A percentile compares a stretch with the other conserved stretches of the same genome.
Conservation (phyloP, 2,329 filamentous ascomycete genomes). For the Elsinoe australis region DNA sequence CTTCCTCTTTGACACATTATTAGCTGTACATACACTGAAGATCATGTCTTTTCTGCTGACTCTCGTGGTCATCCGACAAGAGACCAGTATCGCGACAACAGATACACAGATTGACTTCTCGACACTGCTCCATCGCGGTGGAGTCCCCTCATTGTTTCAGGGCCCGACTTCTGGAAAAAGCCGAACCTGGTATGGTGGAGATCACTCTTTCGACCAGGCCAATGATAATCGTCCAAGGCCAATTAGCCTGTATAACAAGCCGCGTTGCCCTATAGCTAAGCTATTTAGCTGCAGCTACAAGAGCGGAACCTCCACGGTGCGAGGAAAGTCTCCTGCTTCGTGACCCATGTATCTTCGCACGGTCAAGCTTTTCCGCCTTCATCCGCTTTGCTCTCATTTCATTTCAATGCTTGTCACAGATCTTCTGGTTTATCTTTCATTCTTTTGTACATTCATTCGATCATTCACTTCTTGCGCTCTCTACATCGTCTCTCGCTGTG, state of each 20-base stretch:
- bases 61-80: no score
- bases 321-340: background rate
- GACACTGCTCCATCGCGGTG: no score
- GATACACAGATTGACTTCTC: no score
- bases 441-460: no score
- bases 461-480: background rate
- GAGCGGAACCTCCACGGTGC: background rate
- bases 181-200: background rate
- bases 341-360: background rate
- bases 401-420: background rate
- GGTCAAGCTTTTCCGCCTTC: conserved; percentile 9
- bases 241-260: conserved; percentile 6
- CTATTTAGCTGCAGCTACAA: background rate
- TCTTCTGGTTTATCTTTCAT: background rate
- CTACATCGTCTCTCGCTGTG: conserved; percentile 3
- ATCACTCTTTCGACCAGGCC: background rate
- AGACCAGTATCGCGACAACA: no score
- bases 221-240: background rate
- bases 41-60: no score
- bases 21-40: no score
- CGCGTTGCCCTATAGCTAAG: conserved; percentile 11
- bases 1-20: no score
- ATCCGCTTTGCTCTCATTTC: conserved; percentile 7
- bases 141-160: conserved; percentile 15
- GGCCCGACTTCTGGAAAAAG: conserved; percentile 8